Evolutionary conservation across 1,284 basidiomycete genomes (phyloP).

Genomic region (Gymnopus androsaceus): DNA sequence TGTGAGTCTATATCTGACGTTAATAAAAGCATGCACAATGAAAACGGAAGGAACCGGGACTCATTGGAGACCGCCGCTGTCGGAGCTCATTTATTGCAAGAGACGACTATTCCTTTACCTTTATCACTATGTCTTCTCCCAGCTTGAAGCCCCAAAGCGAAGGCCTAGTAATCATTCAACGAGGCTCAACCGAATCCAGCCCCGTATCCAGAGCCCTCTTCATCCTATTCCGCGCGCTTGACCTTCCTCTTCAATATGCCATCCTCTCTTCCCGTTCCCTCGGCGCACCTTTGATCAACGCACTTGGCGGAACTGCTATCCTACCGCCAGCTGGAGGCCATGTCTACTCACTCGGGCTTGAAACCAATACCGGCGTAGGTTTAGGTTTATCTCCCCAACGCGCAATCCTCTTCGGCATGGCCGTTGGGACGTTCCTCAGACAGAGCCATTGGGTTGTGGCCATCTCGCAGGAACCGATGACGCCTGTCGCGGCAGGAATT

Average conservation of each 20-base stretch:
- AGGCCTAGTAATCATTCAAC: neutral
- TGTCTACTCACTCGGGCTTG: neutral
- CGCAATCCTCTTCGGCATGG: conserved; percentile 10
- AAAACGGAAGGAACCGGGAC: no score
- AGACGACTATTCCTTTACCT: no score
- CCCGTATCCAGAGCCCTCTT: neutral
- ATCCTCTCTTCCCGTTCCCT: conserved; percentile 9
- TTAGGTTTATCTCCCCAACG: conserved; percentile 12
- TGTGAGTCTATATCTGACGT: no score
- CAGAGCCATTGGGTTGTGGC: conserved; percentile 4
- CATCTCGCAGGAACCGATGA: conserved; percentile 4
- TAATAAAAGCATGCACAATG: no score
- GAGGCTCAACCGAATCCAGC: neutral
- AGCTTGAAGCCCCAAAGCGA: no score
- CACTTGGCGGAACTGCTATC: conserved; percentile 1
- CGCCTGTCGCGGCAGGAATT: neutral
- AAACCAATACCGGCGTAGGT: conserved; percentile 9
- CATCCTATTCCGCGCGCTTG: conserved; percentile 4
- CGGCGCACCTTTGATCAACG: conserved; percentile 1
- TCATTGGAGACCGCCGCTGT: no score
- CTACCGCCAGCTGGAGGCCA: neutral
- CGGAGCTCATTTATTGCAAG: no score
- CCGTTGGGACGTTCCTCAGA: conserved; percentile 8
- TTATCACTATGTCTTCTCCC: neutral
- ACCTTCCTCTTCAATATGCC: conserved; percentile 12